Evolutionary conservation across 148 eudicot species (phyloP).

Genomic region (Tetragonia tetragonoides): DNA sequence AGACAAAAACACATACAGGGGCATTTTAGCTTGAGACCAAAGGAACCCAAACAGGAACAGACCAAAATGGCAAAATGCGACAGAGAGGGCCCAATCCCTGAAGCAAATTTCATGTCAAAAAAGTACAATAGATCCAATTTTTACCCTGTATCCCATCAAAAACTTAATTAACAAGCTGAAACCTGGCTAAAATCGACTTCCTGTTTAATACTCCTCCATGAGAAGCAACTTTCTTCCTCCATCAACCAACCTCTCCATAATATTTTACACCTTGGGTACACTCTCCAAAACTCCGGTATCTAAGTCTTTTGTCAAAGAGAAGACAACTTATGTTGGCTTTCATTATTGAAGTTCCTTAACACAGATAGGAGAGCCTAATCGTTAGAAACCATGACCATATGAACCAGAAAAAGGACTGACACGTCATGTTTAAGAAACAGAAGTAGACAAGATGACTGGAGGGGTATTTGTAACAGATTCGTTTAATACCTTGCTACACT

Average conservation of each 20-base stretch:
- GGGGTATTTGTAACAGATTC: too few species aligned
- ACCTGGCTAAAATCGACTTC: background rate
- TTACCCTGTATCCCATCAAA: background rate
- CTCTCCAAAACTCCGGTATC: background rate
- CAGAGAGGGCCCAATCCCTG: background rate
- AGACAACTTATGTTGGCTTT: background rate
- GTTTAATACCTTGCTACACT: too few species aligned
- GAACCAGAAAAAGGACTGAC: too few species aligned
- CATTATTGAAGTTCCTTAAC: background rate
- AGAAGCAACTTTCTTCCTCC: background rate
- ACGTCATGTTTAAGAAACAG: background rate
- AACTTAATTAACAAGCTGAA: background rate
- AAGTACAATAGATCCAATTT: background rate
- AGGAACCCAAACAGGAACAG: too few species aligned
- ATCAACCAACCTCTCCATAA: background rate
- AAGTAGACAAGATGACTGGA: too few species aligned
- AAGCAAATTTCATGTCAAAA: background rate
- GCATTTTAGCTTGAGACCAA: background rate
- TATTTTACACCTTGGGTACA: background rate
- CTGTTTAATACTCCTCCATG: background rate
- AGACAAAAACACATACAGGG: background rate
- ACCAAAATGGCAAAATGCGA: too few species aligned
- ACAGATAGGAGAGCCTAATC: background rate
- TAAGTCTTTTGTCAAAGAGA: background rate
- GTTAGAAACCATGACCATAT: background rate